Conservation (phyloP, 202 grass and related monocot genomes). For the Panicum virgatum region DNA sequence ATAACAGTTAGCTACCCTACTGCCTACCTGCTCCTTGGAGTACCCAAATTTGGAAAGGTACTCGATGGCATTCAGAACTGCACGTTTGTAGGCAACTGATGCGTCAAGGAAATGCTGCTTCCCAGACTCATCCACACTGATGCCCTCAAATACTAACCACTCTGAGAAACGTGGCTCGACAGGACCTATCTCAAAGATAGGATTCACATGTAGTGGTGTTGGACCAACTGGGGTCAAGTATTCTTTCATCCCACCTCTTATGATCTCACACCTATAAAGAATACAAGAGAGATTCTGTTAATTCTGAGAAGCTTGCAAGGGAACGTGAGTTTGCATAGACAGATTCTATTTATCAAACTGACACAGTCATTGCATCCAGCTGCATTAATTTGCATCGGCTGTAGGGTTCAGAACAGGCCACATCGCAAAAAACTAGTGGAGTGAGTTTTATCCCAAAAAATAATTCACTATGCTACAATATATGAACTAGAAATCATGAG, state of each 20-base stretch:
- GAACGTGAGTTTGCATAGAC: not conserved
- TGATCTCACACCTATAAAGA: constrained; percentile 82
- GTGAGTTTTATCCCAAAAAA: constrained; percentile 2
- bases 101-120: constrained; percentile 90
- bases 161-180: constrained; percentile 81
- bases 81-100: constrained; percentile 84
- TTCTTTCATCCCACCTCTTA: constrained; percentile 89
- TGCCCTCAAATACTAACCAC: constrained; percentile 94
- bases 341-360: constrained; percentile 7
- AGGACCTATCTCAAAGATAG: constrained; percentile 93
- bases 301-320: not conserved
- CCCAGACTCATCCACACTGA: constrained; percentile 87
- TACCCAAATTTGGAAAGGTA: constrained; percentile 86
- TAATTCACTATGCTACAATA: not conserved
- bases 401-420: not conserved
- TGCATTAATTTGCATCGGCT: not conserved
- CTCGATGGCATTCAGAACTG: constrained; percentile 88
- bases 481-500: not conserved
- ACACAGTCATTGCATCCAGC: constrained; percentile 15
- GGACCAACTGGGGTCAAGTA: constrained; percentile 89
- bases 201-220: constrained; percentile 78
- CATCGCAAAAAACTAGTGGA: not conserved
- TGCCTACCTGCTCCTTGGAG: constrained; percentile 86
- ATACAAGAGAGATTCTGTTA: not conserved
- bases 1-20: not conserved